phyloP scores from a whole-genome alignment of 2,329 filamentous ascomycete genomes.

The Pyrenochaeta sp. region DNA sequence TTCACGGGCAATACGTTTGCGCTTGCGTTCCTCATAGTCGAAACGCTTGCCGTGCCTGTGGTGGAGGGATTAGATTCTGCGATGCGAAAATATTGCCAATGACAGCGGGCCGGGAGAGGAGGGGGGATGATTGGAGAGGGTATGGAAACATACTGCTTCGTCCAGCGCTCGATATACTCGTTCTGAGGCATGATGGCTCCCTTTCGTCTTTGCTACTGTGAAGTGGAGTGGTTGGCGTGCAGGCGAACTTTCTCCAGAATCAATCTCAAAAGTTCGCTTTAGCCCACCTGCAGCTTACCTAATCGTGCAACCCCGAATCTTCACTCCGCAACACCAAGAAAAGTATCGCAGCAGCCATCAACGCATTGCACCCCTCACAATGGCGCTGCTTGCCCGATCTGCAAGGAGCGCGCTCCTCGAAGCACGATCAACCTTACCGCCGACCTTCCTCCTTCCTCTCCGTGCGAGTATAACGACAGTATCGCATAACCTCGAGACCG shows the following conservation, averaged over 20 bases:
- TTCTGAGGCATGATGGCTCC: constrained; percentile 73
- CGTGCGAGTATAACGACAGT: constrained; percentile 57
- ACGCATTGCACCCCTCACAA: constrained; percentile 31
- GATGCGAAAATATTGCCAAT: neutral
- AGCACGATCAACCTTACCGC: constrained; percentile 62
- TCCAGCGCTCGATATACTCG: constrained; percentile 78
- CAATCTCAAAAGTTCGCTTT: constrained; percentile 32
- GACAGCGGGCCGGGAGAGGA: constrained; percentile 2
- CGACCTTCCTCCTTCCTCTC: constrained; percentile 62
- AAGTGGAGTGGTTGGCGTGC: constrained; percentile 17
- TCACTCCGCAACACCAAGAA: constrained; percentile 25
- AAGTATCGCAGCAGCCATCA: constrained; percentile 6
- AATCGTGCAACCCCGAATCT: constrained; percentile 22
- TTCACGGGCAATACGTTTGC: constrained; percentile 89
- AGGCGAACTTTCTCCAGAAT: constrained; percentile 23
- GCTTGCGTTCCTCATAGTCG: constrained; percentile 86
- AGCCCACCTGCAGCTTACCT: constrained; percentile 25
- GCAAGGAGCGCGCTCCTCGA: constrained; percentile 71
- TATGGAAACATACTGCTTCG: constrained; percentile 63
- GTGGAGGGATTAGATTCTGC: constrained; percentile 26
- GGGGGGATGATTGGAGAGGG: neutral
- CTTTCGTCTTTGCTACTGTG: constrained; percentile 9
- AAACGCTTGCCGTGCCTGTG: constrained; percentile 57
- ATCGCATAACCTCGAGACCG: constrained; percentile 49
- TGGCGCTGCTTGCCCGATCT: constrained; percentile 59